phyloP scores from a whole-genome alignment of 148 eudicot genomes.

The Euryodendron excelsum region DNA sequence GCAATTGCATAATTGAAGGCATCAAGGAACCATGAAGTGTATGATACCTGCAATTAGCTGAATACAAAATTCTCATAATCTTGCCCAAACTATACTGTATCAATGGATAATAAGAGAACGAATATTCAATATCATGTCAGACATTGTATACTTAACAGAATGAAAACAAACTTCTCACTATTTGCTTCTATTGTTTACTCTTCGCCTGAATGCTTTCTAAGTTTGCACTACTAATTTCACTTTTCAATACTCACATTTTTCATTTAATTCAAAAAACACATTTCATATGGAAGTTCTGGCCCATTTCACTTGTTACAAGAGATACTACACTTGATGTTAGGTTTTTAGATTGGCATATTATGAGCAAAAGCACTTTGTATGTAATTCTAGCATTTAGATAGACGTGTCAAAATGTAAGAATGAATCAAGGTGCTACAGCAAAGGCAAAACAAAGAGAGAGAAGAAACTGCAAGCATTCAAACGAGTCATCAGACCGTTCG shows the following conservation, averaged over 20 bases:
- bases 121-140: not conserved
- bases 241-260: not conserved
- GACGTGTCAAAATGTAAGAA: too few species aligned
- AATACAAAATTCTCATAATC: conserved; percentile 74
- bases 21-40: conserved; percentile 98
- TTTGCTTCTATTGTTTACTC: not conserved
- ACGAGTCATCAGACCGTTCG: too few species aligned
- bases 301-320: not conserved
- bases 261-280: not conserved
- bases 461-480: too few species aligned
- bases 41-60: conserved; percentile 99
- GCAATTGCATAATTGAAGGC: conserved; percentile 98
- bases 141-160: not conserved
- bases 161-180: not conserved
- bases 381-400: too few species aligned
- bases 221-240: not conserved
- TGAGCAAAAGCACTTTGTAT: too few species aligned
- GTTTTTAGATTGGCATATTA: too few species aligned
- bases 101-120: conserved; percentile 3
- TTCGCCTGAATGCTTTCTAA: not conserved
- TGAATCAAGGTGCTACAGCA: too few species aligned
- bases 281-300: not conserved
- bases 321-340: not conserved
- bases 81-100: conserved; percentile 24
- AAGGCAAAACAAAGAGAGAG: too few species aligned